Evolutionary conservation across 306 rosid species (phyloP).

Genomic region (Neltuma alba): DNA sequence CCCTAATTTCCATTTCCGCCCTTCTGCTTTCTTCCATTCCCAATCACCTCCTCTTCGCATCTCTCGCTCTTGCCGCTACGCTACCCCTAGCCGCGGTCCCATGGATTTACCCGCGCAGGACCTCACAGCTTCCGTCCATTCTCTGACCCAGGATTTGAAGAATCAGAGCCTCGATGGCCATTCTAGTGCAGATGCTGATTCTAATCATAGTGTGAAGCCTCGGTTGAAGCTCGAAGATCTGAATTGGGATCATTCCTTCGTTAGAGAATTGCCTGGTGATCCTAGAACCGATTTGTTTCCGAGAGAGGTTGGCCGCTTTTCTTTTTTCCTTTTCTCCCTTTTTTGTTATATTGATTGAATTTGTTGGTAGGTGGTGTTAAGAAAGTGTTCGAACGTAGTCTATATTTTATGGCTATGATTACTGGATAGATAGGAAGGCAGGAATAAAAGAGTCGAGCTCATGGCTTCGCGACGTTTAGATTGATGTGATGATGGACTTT

Average conservation of each 20-base stretch:
- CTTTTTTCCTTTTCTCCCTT: not conserved
- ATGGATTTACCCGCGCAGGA: conserved; percentile 65
- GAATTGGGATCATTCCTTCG: conserved; percentile 89
- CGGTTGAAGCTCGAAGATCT: conserved; percentile 72
- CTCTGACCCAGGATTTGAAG: conserved; percentile 64
- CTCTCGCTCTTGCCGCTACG: conserved; percentile 42
- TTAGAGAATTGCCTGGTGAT: conserved; percentile 73
- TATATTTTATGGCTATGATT: not conserved
- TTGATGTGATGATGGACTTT: not conserved
- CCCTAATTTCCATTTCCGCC: conserved; percentile 43
- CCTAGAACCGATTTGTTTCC: conserved; percentile 72
- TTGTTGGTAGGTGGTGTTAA: not conserved
- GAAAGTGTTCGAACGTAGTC: not conserved
- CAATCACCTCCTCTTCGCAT: not conserved
- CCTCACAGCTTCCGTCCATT: conserved; percentile 58
- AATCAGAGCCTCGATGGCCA: conserved; percentile 53
- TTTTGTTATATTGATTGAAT: not conserved
- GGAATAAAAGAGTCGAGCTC: conserved; percentile 7
- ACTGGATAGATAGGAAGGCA: not conserved
- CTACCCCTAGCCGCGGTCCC: conserved; percentile 33
- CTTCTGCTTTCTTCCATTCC: conserved; percentile 6
- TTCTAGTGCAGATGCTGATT: not conserved
- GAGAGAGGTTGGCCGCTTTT: conserved; percentile 57
- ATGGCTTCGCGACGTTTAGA: not conserved
- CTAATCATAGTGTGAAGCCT: not conserved